Conservation (phyloP, 805 yeast genomes). For the Starmerella asiatica region DNA sequence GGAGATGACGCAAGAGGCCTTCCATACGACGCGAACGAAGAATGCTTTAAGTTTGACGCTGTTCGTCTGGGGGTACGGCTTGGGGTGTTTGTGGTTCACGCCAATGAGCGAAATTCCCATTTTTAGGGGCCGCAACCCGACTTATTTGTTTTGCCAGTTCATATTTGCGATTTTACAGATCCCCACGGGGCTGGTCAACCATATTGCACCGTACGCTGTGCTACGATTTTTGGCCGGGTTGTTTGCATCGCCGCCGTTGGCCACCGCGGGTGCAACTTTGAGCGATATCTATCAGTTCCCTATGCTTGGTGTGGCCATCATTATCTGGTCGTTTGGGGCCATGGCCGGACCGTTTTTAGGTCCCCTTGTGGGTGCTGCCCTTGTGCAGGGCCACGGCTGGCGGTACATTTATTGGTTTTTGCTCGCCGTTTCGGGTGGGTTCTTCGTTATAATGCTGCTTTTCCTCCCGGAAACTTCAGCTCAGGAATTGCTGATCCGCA, state of each 20-base stretch:
- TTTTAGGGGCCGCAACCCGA: constrained; percentile 37
- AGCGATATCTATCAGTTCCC: constrained; percentile 38
- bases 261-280: constrained; percentile 47
- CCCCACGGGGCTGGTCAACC: constrained; percentile 40
- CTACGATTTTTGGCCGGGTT: constrained; percentile 44
- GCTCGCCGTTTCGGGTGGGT: constrained; percentile 30
- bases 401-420: constrained; percentile 44
- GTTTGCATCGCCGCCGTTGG: constrained; percentile 42
- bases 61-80: constrained; percentile 48
- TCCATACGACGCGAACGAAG: constrained; percentile 31
- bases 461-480: constrained; percentile 40
- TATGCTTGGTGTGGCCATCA: constrained; percentile 35
- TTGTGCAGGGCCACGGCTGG: constrained; percentile 37
- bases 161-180: constrained; percentile 41
- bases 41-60: constrained; percentile 41
- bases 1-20: constrained; percentile 29
- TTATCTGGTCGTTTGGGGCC: constrained; percentile 42
- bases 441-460: constrained; percentile 28
- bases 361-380: constrained; percentile 43
- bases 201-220: constrained; percentile 38
- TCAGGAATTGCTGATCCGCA: constrained; percentile 34
- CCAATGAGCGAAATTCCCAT: constrained; percentile 39
- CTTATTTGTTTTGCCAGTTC: constrained; percentile 36
- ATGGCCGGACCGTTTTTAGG: constrained; percentile 44
- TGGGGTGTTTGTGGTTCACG: constrained; percentile 43